phyloP scores from a whole-genome alignment of 1,284 basidiomycete species.

The Moesziomyces antarcticus region DNA sequence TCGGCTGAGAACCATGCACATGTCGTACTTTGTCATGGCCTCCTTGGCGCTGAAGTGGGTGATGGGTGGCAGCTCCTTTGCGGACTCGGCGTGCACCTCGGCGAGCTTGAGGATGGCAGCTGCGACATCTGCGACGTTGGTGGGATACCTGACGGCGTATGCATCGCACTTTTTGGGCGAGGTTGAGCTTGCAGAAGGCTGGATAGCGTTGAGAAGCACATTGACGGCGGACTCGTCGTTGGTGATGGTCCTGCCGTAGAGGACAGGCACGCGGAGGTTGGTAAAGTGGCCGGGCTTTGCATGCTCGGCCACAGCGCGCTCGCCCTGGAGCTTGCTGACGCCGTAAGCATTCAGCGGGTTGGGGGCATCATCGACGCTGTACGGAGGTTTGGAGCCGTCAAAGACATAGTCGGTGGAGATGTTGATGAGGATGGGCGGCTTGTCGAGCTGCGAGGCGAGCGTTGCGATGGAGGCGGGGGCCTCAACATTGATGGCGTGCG shows the following conservation, averaged over 20 bases:
- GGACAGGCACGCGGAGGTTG: constrained; percentile 69
- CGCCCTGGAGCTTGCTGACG: constrained; percentile 60
- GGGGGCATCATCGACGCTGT: constrained; percentile 69
- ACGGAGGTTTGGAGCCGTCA: constrained; percentile 69
- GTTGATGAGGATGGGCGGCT: constrained; percentile 68
- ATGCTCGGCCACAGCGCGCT: constrained; percentile 64
- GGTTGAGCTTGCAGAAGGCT: constrained; percentile 15
- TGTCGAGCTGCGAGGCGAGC: constrained; percentile 51
- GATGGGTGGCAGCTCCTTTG: constrained; percentile 54
- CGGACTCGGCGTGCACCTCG: constrained; percentile 27
- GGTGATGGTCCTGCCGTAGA: constrained; percentile 57
- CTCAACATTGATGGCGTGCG: constrained; percentile 70
- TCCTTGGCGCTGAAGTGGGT: constrained; percentile 70
- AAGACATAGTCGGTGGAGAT: constrained; percentile 70
- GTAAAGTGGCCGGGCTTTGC: constrained; percentile 57
- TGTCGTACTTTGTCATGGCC: constrained; percentile 71
- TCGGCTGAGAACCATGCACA: constrained; percentile 64
- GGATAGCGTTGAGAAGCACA: constrained; percentile 55
- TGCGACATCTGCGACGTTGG: constrained; percentile 70
- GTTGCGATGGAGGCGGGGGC: constrained; percentile 68
- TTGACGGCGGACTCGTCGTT: constrained; percentile 65
- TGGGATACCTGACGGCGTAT: constrained; percentile 71
- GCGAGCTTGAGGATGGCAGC: constrained; percentile 68
- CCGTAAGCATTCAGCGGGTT: constrained; percentile 71
- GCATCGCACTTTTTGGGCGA: constrained; percentile 51